These are phyloP conservation scores for Entomortierella chlamydospora DNA, from an alignment of 192 early-diverging fungal genomes.

Conservation along the genomic window DNA sequence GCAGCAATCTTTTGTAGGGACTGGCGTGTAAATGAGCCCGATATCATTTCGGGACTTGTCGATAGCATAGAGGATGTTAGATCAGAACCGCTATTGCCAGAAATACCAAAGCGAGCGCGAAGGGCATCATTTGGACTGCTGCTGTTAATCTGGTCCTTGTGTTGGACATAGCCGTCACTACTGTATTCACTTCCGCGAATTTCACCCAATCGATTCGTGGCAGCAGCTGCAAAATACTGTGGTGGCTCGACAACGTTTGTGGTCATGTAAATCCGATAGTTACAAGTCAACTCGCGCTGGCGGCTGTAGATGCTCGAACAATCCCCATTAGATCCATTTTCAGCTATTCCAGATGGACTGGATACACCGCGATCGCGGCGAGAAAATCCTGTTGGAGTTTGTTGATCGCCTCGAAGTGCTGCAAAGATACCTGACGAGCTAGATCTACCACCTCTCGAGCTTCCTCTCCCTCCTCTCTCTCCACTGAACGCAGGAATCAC, in stretches of 20 bases:
- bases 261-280: slow-evolving; percentile 50
- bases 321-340: slow-evolving; percentile 5
- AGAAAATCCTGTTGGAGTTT: neutral
- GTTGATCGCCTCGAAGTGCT: slow-evolving; percentile 15
- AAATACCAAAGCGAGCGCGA: slow-evolving; percentile 2
- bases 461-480: neutral
- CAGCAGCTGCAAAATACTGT: slow-evolving; percentile 38
- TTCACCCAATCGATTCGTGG: slow-evolving; percentile 32
- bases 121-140: slow-evolving; percentile 6
- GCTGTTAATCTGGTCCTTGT: neutral
- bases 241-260: slow-evolving; percentile 42
- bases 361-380: neutral
- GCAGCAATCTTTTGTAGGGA: slow-evolving; percentile 30
- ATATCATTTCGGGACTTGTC: slow-evolving; percentile 27
- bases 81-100: neutral
- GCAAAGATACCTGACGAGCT: slow-evolving; percentile 3
- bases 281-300: slow-evolving; percentile 22
- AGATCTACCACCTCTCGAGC: slow-evolving; percentile 3
- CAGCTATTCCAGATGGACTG: neutral
- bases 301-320: slow-evolving; percentile 39
- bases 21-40: neutral
- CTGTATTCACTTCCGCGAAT: slow-evolving; percentile 34
- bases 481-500: slow-evolving; percentile 16
- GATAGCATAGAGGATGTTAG: neutral
- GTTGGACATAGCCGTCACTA: neutral